phyloP scores from a whole-genome alignment of 768 basidiomycete genomes.

The Leccinum truebloodii region DNA sequence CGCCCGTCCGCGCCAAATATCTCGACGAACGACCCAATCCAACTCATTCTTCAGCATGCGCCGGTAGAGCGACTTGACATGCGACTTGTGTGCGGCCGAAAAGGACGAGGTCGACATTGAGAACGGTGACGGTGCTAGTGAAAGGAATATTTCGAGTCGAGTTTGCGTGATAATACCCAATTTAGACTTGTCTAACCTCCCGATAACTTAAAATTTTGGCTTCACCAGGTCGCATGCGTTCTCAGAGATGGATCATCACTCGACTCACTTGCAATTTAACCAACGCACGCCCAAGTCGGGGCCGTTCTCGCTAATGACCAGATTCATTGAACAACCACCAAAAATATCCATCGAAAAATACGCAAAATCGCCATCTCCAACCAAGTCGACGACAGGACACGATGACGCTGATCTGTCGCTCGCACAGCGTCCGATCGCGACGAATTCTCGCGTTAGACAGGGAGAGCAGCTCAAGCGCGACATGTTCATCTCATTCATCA shows the following conservation, averaged over 20 bases:
- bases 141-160: constrained; percentile 1
- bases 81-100: constrained; percentile 71
- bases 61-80: constrained; percentile 91
- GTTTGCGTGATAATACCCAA: constrained; percentile 20
- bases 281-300: constrained; percentile 69
- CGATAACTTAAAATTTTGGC: neutral
- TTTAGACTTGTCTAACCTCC: constrained; percentile 8
- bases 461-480: constrained; percentile 77
- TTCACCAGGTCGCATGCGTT: constrained; percentile 1
- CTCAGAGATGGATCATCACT: constrained; percentile 72
- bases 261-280: constrained; percentile 73
- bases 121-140: constrained; percentile 7
- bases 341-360: constrained; percentile 47
- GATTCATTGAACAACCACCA: constrained; percentile 44
- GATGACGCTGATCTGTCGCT: constrained; percentile 19
- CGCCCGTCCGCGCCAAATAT: constrained; percentile 84
- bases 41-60: constrained; percentile 83
- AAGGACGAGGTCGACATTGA: constrained; percentile 62
- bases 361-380: constrained; percentile 38
- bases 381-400: constrained; percentile 25
- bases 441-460: constrained; percentile 76
- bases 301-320: constrained; percentile 47
- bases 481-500: constrained; percentile 83
- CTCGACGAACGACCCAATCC: constrained; percentile 87
- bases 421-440: constrained; percentile 62